phyloP scores from a whole-genome alignment of 2,329 filamentous ascomycete species.

The Diaporthe ilicicola region DNA sequence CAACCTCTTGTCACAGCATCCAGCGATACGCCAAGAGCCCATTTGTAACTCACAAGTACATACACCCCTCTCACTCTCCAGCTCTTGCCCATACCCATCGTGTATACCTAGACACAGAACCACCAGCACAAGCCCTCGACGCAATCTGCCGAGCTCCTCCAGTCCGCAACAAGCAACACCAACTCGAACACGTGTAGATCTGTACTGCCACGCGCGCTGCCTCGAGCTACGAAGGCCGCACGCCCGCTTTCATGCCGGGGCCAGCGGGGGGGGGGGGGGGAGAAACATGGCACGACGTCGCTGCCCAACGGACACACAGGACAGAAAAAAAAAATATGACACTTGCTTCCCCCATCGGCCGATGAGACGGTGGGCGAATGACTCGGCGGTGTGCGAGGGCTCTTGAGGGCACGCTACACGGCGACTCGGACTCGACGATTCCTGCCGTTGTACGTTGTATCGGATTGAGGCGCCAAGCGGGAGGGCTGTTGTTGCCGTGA shows the following conservation, averaged over 20 bases:
- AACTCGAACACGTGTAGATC: constrained; percentile 3
- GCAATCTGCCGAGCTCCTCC: constrained; percentile 4
- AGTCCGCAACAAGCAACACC: neutral
- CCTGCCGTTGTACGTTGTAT: neutral
- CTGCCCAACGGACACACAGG: neutral
- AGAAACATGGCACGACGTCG: constrained; percentile 22
- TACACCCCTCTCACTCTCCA: neutral
- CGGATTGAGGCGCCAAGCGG: neutral
- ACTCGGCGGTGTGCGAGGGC: constrained; percentile 1
- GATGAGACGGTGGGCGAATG: neutral
- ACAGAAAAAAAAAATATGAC: neutral
- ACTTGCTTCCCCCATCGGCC: neutral
- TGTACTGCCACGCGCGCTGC: neutral
- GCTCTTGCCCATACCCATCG: neutral
- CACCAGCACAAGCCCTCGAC: neutral
- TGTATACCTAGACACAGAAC: neutral
- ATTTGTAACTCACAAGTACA: neutral
- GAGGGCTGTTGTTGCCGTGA: neutral
- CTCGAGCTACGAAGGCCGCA: neutral
- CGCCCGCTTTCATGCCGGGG: neutral
- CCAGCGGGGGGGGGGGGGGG: neutral
- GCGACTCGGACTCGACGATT: neutral
- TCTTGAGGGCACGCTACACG: neutral
- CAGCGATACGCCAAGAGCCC: neutral
- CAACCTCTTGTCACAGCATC: neutral